Percentiles rank a stretch among this genome's conserved stretches.
phyloP scores from a whole-genome alignment of 768 basidiomycete species.

The Psilocybe cubensis region DNA sequence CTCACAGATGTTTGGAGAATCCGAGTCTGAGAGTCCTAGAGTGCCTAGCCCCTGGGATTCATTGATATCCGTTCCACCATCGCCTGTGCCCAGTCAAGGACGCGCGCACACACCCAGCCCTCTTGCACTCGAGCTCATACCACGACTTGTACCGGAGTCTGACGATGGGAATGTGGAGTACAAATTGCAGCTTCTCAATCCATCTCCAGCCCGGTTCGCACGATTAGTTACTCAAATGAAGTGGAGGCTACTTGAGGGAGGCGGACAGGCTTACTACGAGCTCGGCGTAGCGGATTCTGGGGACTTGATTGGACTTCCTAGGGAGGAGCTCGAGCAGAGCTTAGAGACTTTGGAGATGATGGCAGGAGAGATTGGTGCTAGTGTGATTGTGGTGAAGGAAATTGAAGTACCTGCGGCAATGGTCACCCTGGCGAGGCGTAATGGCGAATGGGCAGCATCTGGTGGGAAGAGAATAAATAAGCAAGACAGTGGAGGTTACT shows the following conservation, averaged over 20 bases:
- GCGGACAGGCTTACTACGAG: conserved; percentile 85
- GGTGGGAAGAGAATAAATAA: conserved; percentile 36
- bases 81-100: conserved; percentile 31
- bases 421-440: conserved; percentile 40
- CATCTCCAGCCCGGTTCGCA: conserved; percentile 74
- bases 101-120: conserved; percentile 35
- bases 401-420: conserved; percentile 73
- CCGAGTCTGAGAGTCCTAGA: conserved; percentile 77
- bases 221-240: conserved; percentile 94
- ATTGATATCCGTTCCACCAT: conserved; percentile 61
- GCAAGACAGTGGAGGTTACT: conserved; percentile 33
- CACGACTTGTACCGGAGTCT: conserved; percentile 75
- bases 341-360: conserved; percentile 90
- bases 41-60: conserved; percentile 86
- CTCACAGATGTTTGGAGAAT: conserved; percentile 76
- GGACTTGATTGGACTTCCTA: conserved; percentile 77
- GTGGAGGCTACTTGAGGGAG: conserved; percentile 89
- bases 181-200: conserved; percentile 87
- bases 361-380: conserved; percentile 93
- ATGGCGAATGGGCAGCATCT: conserved; percentile 37
- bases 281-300: conserved; percentile 88
- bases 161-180: conserved; percentile 94
- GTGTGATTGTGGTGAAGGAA: conserved; percentile 89
- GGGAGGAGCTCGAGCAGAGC: conserved; percentile 76
- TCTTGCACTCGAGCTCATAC: conserved; percentile 43